Evolutionary conservation across 768 basidiomycete species (phyloP), one percentile per base, ranked within the genome.

Genomic region (Lactifluus subvellereus): DNA sequence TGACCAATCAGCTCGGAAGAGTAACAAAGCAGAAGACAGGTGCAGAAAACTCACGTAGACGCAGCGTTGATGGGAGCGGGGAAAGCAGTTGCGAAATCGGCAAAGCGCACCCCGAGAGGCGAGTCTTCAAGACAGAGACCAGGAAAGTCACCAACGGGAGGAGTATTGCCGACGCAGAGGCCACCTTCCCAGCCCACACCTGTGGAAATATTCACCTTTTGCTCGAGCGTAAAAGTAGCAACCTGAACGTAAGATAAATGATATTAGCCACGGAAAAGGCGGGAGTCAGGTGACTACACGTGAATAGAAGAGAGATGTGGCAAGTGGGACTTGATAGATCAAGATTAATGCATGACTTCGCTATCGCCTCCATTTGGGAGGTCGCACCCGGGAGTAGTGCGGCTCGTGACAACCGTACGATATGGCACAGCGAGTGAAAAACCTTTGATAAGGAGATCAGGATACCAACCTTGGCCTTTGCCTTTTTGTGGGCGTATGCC

Each of bases 41-140:
- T 33, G 52, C 4, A 2, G 16, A 32, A 22, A 16, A 75, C 84
- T 68, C 72, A 93, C 80, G 94, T 91, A 6, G 91, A 79, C 5
- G 91, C 95, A 0, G 85, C 78, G 58, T 89, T 93, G 67, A 97
- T 78, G 0, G 84, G 89, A n/a, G 93, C 80, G 0, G 95, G 94
- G 76, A 94, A 95, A 0, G 83, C 83, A 3, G 87, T 88, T 6
- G 84, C 84, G 38, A 81, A 84, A 71, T 94, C 88, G 0, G 84
- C 82, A 66, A 80, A 77, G 51, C 94, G 87, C 20, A 95, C 84
- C 3, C 93, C 93, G 0, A 91, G 78, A 3, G 90, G 90, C 22
- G 86, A 84, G 66, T 89, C 86, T 74, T 90, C 84, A 22, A 91
- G 80, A 72, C 89, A 91, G 18, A 90, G 74, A 30, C 89, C 87